A percentile compares a stretch with the other conserved stretches of the same genome.
Evolutionary conservation across 768 basidiomycete species (phyloP).

Genomic region (Termitomyces sp.): DNA sequence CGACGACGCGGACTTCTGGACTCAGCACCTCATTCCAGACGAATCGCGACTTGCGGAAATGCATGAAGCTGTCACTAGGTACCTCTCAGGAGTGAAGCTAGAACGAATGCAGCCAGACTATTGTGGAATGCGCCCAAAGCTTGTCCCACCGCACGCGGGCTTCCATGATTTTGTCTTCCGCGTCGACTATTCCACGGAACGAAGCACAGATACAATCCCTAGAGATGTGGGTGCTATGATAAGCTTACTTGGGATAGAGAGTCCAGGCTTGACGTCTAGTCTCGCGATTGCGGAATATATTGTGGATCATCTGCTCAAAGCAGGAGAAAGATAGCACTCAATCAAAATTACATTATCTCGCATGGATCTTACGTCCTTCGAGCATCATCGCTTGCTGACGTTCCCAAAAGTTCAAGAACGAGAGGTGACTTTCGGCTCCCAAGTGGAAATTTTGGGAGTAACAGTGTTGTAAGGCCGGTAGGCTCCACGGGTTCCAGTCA

Average conservation of each 20-base stretch:
- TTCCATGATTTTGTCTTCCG: constrained; percentile 85
- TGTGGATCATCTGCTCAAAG: constrained; percentile 50
- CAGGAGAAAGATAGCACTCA: constrained; percentile 5
- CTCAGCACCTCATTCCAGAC: constrained; percentile 53
- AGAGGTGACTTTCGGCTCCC: constrained; percentile 69
- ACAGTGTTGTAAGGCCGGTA: constrained; percentile 88
- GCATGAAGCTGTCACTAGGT: constrained; percentile 64
- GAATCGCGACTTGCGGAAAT: constrained; percentile 60
- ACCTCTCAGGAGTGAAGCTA: constrained; percentile 58
- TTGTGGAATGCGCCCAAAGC: constrained; percentile 82
- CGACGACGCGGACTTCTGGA: constrained; percentile 74
- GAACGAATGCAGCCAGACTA: constrained; percentile 77
- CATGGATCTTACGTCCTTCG: not conserved
- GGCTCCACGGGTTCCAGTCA: constrained; percentile 91
- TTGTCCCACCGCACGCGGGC: constrained; percentile 64
- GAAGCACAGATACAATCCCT: constrained; percentile 12
- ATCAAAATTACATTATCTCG: constrained; percentile 9
- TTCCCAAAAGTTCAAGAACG: constrained; percentile 26
- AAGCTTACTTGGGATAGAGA: constrained; percentile 86
- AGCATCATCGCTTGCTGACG: constrained; percentile 8
- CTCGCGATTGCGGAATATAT: constrained; percentile 86
- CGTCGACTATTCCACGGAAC: constrained; percentile 47
- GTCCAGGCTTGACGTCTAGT: constrained; percentile 84
- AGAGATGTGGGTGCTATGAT: constrained; percentile 52
- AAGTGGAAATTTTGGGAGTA: constrained; percentile 73